Percentiles rank a stretch among this genome's conserved stretches.
These are phyloP conservation scores for Backusella macrospora DNA, from an alignment of 192 early-diverging fungal genomes.

Conservation along the genomic window DNA sequence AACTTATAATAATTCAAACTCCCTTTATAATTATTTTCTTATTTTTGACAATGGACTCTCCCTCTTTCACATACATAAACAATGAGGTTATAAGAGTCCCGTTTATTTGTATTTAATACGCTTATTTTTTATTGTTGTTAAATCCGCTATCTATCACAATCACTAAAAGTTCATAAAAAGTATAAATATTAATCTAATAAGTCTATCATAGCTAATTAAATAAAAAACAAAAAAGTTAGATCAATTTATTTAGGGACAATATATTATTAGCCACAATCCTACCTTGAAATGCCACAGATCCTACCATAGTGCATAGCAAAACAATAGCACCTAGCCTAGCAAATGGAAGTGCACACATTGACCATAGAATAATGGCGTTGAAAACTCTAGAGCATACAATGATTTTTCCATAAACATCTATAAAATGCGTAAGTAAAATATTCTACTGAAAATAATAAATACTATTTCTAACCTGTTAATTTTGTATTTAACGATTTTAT, in stretches of 20 bases:
- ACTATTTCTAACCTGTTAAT: constrained; percentile 28
- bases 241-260: background rate
- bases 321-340: constrained; percentile 31
- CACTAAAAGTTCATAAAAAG: background rate
- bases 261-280: background rate
- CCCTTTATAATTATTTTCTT: no score
- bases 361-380: constrained; percentile 32
- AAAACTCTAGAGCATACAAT: constrained; percentile 36
- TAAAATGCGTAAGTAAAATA: background rate
- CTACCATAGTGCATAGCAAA: constrained; percentile 32
- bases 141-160: no score
- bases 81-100: no score
- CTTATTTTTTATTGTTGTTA: background rate
- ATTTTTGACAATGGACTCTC: no score
- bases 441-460: background rate
- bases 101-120: background rate
- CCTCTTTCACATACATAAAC: no score
- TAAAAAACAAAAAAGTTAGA: background rate
- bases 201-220: background rate
- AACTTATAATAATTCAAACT: no score
- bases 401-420: constrained; percentile 39
- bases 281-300: constrained; percentile 35
- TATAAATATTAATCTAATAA: constrained; percentile 3
- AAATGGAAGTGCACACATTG: constrained; percentile 39
- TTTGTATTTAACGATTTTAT: constrained; percentile 43